phyloP scores from a whole-genome alignment of 192 early-diverging fungal species.

The Lunasporangiospora selenospora region DNA sequence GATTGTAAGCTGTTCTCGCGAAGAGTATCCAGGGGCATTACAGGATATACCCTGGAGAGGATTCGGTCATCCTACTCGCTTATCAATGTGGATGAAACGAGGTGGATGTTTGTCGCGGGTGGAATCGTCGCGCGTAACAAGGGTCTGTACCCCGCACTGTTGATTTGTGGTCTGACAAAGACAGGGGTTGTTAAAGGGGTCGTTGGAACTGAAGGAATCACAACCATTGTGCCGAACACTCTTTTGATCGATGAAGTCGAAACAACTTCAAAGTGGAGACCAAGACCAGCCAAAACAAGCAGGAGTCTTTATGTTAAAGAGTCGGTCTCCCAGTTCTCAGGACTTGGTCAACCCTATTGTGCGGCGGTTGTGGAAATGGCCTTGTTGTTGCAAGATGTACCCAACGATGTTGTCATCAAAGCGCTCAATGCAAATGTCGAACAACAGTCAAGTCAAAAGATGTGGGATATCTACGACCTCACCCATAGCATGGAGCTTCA shows the following conservation, averaged over 20 bases:
- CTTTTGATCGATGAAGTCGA: constrained; percentile 8
- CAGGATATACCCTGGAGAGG: constrained; percentile 4
- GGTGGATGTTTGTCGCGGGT: constrained; percentile 8
- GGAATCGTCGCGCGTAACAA: constrained; percentile 5
- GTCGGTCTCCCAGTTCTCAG: neutral
- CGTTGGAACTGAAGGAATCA: too few species aligned
- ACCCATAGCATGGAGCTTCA: constrained; percentile 1
- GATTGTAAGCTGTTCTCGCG: constrained; percentile 4
- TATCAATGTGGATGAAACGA: constrained; percentile 3
- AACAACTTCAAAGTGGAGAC: constrained; percentile 10
- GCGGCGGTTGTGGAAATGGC: constrained; percentile 2
- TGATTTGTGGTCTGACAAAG: neutral
- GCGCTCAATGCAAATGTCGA: constrained; percentile 3
- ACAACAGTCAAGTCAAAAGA: constrained; percentile 4
- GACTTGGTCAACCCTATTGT: neutral
- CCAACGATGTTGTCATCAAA: constrained; percentile 1
- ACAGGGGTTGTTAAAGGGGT: too few species aligned
- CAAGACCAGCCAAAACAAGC: constrained; percentile 1
- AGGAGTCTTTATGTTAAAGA: neutral
- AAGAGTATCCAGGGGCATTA: constrained; percentile 8
- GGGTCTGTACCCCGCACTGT: neutral
- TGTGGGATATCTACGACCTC: neutral
- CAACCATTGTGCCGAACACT: too few species aligned
- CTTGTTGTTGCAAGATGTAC: constrained; percentile 6
- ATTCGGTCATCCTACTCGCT: constrained; percentile 4